Conservation (phyloP, 2,329 filamentous ascomycete species). For the Chaetomiaceae sp. region DNA sequence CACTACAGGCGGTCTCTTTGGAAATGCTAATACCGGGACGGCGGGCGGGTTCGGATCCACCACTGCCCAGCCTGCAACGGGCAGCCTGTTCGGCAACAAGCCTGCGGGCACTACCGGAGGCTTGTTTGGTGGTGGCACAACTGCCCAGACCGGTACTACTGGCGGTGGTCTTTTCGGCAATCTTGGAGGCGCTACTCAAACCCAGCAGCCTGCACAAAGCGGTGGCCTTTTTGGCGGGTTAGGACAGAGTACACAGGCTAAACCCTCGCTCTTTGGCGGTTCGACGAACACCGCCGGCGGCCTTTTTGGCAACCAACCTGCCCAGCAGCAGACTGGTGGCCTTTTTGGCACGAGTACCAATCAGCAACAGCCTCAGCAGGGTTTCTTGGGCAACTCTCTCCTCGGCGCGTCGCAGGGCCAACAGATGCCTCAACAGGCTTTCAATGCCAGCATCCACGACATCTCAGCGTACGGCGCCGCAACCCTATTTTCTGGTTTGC, state of each 20-base stretch:
- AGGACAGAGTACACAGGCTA: conserved; percentile 52
- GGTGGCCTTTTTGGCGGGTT: conserved; percentile 46
- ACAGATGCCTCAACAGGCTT: conserved; percentile 53
- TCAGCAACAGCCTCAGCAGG: conserved; percentile 47
- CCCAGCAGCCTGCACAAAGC: conserved; percentile 20
- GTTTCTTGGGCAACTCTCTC: conserved; percentile 49
- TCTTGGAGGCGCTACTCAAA: conserved; percentile 38
- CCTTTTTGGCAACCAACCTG: conserved; percentile 21
- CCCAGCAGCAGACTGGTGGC: conserved; percentile 28
- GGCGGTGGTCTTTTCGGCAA: conserved; percentile 33
- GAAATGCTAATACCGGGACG: conserved; percentile 29
- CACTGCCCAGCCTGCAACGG: conserved; percentile 25
- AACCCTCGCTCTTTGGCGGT: conserved; percentile 50
- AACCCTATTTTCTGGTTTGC: conserved; percentile 75
- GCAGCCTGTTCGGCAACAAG: conserved; percentile 50
- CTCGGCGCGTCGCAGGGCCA: conserved; percentile 52
- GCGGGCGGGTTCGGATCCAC: conserved; percentile 28
- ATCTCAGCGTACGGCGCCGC: conserved; percentile 86
- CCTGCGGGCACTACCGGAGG: conserved; percentile 40
- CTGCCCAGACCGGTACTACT: conserved; percentile 34
- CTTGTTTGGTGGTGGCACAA: conserved; percentile 45
- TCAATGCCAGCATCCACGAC: conserved; percentile 77
- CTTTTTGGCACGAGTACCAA: conserved; percentile 50
- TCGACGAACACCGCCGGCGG: conserved; percentile 41
- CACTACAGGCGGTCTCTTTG: conserved; percentile 30